Base-by-base conservation (phyloP, 2,329 filamentous ascomycete genomes). In the Neofusicoccum kwambonambiense region DNA sequence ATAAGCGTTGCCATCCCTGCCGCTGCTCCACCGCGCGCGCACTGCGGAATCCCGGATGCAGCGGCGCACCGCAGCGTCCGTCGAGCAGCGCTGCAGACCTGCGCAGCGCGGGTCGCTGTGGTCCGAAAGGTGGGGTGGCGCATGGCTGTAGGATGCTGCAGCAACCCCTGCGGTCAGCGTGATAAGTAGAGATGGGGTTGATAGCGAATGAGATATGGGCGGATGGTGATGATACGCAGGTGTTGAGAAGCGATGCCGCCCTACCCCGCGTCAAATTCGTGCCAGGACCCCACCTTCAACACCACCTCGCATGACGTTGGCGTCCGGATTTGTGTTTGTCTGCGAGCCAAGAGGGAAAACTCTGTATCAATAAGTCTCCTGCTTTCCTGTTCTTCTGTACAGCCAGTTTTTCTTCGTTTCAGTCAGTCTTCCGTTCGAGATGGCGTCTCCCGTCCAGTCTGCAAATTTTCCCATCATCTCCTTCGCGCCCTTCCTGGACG, bases 381-480 rank as follows among this genome's bases (percentile, higher is more conserved):
- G 9, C 15, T 13, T 8, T n/a, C 1, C 19, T 15, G 5, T 17
- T 37, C 17, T 56, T 17, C 3, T 27, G 9, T 57, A 22, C 12
- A n/a, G 15, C 8, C 47, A 0, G 27, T 13, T 15, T 4, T 3
- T 27, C 17, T 13, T 7, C 6, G 5, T 13, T 17, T 34, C 19
- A 11, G 12, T 50, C 22, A 8, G 47, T 8, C n/a, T 34, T 34
- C 27, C 13, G 37, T 19, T n/a, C 11, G 37, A 31, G 37, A 60
- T 60, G 56, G 56, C 56, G 15, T 37, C 50, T 37, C 31, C 50
- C 31, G 50, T 13, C 4, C 27, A 17, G 27, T 45, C 56, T 37
- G 56, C 56, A 60, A 60, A 60, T 60, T 60, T 60, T 60, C 56
- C 56, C 15, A 11, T 60, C 56, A 47, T 60, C 41, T 60, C 56